phyloP scores from a whole-genome alignment of 768 basidiomycete species.

The Lepiota brunneoincarnata region DNA sequence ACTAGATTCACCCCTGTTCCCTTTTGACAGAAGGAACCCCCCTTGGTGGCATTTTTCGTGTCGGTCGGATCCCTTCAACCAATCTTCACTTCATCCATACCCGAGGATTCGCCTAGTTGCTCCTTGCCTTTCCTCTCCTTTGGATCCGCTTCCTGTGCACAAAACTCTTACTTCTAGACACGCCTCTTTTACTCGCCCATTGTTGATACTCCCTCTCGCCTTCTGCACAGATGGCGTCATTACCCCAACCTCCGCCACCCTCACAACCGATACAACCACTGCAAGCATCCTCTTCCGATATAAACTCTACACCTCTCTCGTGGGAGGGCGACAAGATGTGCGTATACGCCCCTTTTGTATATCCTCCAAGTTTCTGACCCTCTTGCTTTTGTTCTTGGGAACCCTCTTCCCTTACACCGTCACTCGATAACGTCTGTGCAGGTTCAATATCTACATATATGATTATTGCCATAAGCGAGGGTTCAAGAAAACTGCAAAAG shows the following conservation, averaged over 20 bases:
- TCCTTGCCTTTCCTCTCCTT: background rate
- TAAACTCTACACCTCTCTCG: slow-evolving; percentile 32
- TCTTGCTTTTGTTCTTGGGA: background rate
- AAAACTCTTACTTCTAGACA: background rate
- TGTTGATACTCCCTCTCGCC: background rate
- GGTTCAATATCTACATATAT: slow-evolving; percentile 89
- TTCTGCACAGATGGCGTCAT: slow-evolving; percentile 25
- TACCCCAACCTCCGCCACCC: slow-evolving; percentile 22
- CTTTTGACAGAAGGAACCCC: background rate
- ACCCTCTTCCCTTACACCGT: background rate
- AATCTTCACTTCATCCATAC: background rate
- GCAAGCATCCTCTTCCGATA: slow-evolving; percentile 19
- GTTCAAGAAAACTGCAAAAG: slow-evolving; percentile 66
- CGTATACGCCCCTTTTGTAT: slow-evolving; percentile 24
- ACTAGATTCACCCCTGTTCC: background rate
- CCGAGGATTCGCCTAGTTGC: background rate
- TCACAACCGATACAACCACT: slow-evolving; percentile 20
- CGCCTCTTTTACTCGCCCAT: background rate
- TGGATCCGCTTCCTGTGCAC: background rate
- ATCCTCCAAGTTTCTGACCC: slow-evolving; percentile 6
- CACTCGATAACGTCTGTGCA: slow-evolving; percentile 24
- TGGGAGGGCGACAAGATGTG: slow-evolving; percentile 90
- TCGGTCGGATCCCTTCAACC: background rate
- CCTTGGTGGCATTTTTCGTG: background rate
- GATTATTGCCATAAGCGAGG: slow-evolving; percentile 85